Evolutionary conservation across 2,329 filamentous ascomycete genomes (phyloP), one percentile per base, ranked within the genome.

Genomic region (Cercospora janseana): DNA sequence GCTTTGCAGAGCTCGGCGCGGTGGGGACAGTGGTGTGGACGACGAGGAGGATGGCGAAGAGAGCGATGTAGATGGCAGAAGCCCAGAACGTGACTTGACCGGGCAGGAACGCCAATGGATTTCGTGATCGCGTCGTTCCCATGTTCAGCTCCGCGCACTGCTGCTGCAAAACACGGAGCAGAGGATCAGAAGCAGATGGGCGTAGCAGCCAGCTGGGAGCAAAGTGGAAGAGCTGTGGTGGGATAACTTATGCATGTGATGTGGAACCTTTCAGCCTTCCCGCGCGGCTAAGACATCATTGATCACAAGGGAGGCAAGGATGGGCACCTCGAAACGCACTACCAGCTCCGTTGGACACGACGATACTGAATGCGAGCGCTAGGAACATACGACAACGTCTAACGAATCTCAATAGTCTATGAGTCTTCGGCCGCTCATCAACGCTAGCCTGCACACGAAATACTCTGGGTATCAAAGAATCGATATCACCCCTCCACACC

Each of bases 21-120:
- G 72, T 46, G 91, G 76, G 51, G 83, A 83, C 80, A 58, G 88
- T 74, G 40, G 95, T 72, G 49, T 86, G 86, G 44, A 91, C 74
- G 69, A 95, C 95, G 49, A 88, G 52, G 9, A 65, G 60, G 87
- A 6, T 82, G 79, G 61, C 88, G 73, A 63, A 89, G 73, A 97
- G 72, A 48, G 86, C 86, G 49, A 93, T 75, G 71, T 97, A 97
- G 52, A 89, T 75, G 54, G 83, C 66, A 9, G 82, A 83, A 32
- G 83, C 85, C 75, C 91, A 85, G 66, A 95, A 77, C 27, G 87
- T 91, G 51, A 97, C 92, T 43, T 88, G 85, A 57, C 81, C 77
- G 21, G 88, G 87, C 54, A 82, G 82, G 71, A 97, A 98, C 53
- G 83, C 85, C 64, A 95, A 62, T 4, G 75, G 75, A 55, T 68